Percentiles rank a stretch among this genome's conserved stretches.
Evolutionary conservation across 2,329 filamentous ascomycete genomes (phyloP).

Genomic region (Hymenoscyphus occultus): DNA sequence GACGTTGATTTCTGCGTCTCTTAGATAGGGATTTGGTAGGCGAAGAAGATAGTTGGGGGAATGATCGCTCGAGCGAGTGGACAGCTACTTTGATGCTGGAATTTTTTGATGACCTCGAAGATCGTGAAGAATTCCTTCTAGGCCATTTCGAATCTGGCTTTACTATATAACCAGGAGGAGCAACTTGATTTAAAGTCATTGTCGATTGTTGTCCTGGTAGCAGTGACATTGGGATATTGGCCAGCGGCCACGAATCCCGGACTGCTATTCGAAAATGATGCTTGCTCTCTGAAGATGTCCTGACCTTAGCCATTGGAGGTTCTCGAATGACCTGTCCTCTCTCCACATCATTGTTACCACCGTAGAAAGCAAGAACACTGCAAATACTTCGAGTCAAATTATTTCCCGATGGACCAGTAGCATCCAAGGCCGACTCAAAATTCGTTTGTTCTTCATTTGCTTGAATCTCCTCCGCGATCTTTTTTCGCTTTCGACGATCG

Average conservation of each 20-base stretch:
- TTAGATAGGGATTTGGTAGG: neutral
- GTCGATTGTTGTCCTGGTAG: constrained; percentile 24
- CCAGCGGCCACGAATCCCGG: constrained; percentile 34
- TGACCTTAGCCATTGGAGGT: constrained; percentile 19
- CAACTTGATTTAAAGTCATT: constrained; percentile 26
- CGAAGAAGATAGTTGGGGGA: neutral
- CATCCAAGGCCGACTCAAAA: constrained; percentile 18
- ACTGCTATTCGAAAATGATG: constrained; percentile 19
- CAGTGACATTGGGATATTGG: constrained; percentile 18
- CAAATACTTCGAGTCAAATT: constrained; percentile 8
- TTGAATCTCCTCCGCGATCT: constrained; percentile 11
- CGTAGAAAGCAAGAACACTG: neutral
- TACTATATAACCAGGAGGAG: constrained; percentile 31
- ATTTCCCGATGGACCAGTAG: constrained; percentile 16
- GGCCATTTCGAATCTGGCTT: constrained; percentile 21
- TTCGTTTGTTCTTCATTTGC: constrained; percentile 27
- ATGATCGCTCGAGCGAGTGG: neutral
- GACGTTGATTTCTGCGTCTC: constrained; percentile 10
- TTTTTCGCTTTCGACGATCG: constrained; percentile 14
- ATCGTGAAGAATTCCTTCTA: constrained; percentile 15
- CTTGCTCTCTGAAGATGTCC: constrained; percentile 18
- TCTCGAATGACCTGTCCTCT: constrained; percentile 11
- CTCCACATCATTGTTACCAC: constrained; percentile 10
- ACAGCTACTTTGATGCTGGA: constrained; percentile 10
- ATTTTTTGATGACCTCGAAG: constrained; percentile 8